A percentile compares a stretch with the other conserved stretches of the same genome.
Evolutionary conservation across 2,329 filamentous ascomycete species (phyloP).

Genomic region (Fusarium kyushuense): DNA sequence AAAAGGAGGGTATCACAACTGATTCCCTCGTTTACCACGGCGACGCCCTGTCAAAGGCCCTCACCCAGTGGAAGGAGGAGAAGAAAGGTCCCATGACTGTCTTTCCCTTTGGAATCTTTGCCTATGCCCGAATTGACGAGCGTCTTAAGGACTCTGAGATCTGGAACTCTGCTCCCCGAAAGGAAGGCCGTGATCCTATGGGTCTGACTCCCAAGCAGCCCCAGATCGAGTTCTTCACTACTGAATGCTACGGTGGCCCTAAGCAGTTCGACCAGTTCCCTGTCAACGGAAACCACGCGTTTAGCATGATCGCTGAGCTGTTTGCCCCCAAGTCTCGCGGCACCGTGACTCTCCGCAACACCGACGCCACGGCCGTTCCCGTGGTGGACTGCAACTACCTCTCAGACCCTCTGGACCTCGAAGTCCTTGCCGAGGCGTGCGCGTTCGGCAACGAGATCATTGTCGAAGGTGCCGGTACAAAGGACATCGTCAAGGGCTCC

Average conservation of each 20-base stretch:
- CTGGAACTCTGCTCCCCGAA: conserved; percentile 64
- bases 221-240: conserved; percentile 72
- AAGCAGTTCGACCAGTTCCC: conserved; percentile 68
- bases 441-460: conserved; percentile 71
- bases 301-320: conserved; percentile 69
- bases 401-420: conserved; percentile 67
- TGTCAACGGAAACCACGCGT: conserved; percentile 64
- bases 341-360: conserved; percentile 62
- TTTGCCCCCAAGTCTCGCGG: conserved; percentile 70
- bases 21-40: conserved; percentile 67
- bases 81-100: conserved; percentile 69
- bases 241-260: conserved; percentile 71
- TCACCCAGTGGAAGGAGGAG: conserved; percentile 67
- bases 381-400: conserved; percentile 70
- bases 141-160: conserved; percentile 65
- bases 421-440: conserved; percentile 70
- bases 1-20: conserved; percentile 63
- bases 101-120: conserved; percentile 73
- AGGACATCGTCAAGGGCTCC: conserved; percentile 68
- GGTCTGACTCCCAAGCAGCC: conserved; percentile 67
- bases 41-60: conserved; percentile 62
- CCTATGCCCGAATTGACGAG: conserved; percentile 71
- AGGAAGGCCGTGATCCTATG: conserved; percentile 71
- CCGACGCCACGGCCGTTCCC: conserved; percentile 64
- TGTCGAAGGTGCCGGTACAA: conserved; percentile 67